Evolutionary conservation across 176 grass and related monocot species (phyloP).

Genomic region (Zea mays): DNA sequence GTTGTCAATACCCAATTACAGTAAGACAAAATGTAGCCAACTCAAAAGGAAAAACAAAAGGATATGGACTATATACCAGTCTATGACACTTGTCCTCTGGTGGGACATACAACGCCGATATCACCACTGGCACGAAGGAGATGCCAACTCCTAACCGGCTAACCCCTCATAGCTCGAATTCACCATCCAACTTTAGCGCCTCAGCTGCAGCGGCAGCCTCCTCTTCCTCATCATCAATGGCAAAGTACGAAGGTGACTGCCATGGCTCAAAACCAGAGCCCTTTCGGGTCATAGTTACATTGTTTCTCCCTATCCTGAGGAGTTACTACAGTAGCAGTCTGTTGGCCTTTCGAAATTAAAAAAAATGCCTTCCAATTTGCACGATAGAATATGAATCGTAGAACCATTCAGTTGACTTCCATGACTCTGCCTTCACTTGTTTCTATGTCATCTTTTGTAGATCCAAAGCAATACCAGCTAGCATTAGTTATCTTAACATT

Average conservation of each 20-base stretch:
- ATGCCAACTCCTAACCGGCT: neutral
- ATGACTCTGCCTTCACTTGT: conserved; percentile 36
- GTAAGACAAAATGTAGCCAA: conserved; percentile 41
- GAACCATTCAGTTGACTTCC: conserved; percentile 22
- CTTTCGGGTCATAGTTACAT: neutral
- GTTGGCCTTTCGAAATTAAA: neutral
- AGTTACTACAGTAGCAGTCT: neutral
- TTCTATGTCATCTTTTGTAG: conserved; percentile 28
- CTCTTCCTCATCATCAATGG: conserved; percentile 74
- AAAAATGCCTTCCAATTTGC: neutral
- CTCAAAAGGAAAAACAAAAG: conserved; percentile 43
- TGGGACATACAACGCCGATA: conserved; percentile 39
- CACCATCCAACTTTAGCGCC: conserved; percentile 87
- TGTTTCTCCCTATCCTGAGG: conserved; percentile 12
- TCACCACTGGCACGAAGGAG: conserved; percentile 26
- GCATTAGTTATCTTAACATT: conserved; percentile 28
- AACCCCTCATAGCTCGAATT: conserved; percentile 80
- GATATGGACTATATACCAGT: conserved; percentile 50
- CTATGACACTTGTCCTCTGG: conserved; percentile 50
- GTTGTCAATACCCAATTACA: conserved; percentile 44
- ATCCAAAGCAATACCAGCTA: conserved; percentile 33
- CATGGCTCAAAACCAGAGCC: neutral
- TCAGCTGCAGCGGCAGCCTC: conserved; percentile 81
- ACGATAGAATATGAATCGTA: conserved; percentile 4
- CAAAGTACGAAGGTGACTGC: conserved; percentile 48